Percentiles rank a stretch among this genome's conserved stretches.
Evolutionary conservation across 371 early-diverging fungal species (phyloP).

Genomic region (Mucor indicus): DNA sequence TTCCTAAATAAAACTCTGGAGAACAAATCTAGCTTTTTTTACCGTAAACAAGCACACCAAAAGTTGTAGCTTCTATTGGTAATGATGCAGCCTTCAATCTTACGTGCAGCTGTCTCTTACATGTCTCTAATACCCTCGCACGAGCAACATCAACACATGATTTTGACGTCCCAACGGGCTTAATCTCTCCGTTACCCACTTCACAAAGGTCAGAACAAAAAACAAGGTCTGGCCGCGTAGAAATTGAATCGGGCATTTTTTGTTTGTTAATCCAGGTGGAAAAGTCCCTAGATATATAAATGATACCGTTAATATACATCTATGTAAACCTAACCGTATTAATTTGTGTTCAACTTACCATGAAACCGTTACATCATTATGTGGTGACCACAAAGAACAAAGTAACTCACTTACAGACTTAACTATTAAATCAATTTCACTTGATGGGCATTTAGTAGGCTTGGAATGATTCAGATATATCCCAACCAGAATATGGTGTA

Average conservation of each 20-base stretch:
- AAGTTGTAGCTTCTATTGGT: constrained; percentile 13
- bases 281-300: constrained; percentile 17
- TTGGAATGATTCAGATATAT: constrained; percentile 15
- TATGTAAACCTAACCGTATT: constrained; percentile 15
- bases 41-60: constrained; percentile 17
- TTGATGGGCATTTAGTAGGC: constrained; percentile 7
- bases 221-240: constrained; percentile 13
- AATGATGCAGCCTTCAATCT: constrained; percentile 10
- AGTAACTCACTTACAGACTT: constrained; percentile 11
- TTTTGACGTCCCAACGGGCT: constrained; percentile 9
- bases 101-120: constrained; percentile 15
- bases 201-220: constrained; percentile 9
- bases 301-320: constrained; percentile 14
- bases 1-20: constrained; percentile 15
- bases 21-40: constrained; percentile 14
- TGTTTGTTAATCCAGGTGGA: constrained; percentile 16
- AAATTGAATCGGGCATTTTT: constrained; percentile 21
- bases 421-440: constrained; percentile 10
- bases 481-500: constrained; percentile 8
- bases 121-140: constrained; percentile 12
- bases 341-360: constrained; percentile 18
- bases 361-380: constrained; percentile 11
- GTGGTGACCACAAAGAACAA: constrained; percentile 18
- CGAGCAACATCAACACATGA: constrained; percentile 14
- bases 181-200: constrained; percentile 16